Conservation (phyloP, 352 stramenopile genomes). For the Phytophthora pinifolia region DNA sequence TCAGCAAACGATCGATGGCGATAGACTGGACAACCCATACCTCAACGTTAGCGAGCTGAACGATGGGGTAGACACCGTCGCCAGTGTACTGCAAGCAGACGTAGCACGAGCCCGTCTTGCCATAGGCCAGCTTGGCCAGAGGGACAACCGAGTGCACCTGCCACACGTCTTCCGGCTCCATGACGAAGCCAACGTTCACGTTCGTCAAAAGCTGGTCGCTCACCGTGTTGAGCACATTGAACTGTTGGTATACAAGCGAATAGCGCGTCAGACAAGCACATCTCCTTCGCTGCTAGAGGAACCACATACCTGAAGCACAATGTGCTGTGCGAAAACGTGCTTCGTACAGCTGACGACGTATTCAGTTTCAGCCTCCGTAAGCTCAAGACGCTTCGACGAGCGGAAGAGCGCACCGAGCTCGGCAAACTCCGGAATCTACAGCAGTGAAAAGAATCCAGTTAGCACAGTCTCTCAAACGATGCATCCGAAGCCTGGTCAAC, state of each 20-base stretch:
- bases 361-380: slow-evolving; percentile 98
- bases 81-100: slow-evolving; percentile 90
- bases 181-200: slow-evolving; percentile 91
- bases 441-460: slow-evolving; percentile 4
- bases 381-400: slow-evolving; percentile 86
- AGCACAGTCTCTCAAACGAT: neutral
- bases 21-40: slow-evolving; percentile 30
- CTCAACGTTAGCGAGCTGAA: slow-evolving; percentile 91
- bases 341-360: slow-evolving; percentile 97
- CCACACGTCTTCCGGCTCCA: slow-evolving; percentile 92
- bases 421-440: slow-evolving; percentile 94
- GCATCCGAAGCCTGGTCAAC: slow-evolving; percentile 7
- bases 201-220: slow-evolving; percentile 97
- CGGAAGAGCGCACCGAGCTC: slow-evolving; percentile 93
- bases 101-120: slow-evolving; percentile 93
- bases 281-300: neutral
- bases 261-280: slow-evolving; percentile 4
- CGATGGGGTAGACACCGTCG: slow-evolving; percentile 76
- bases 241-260: slow-evolving; percentile 76
- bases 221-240: slow-evolving; percentile 98
- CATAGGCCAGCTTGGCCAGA: slow-evolving; percentile 90
- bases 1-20: neutral
- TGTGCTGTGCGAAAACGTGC: slow-evolving; percentile 96
- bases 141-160: slow-evolving; percentile 90
- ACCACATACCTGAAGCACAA: slow-evolving; percentile 86